Percentiles rank a stretch among this genome's conserved stretches.
These are phyloP conservation scores for Drosera capensis DNA, from an alignment of 148 eudicot species.

Conservation along the genomic window DNA sequence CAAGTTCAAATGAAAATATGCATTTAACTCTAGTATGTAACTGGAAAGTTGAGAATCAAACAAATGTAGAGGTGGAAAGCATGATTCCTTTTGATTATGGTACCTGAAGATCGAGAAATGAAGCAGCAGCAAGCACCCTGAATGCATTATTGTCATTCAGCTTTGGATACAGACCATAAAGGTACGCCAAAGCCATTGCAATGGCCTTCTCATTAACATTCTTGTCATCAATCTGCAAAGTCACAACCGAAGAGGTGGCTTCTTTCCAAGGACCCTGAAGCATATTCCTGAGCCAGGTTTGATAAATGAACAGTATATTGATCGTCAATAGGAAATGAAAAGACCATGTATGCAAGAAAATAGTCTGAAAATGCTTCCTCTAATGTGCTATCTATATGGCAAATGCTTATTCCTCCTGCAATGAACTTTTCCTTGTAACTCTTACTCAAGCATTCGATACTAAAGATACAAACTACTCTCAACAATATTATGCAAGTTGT, in stretches of 20 bases:
- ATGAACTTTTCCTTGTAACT: too few species aligned
- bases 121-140: conserved; percentile 97
- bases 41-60: too few species aligned
- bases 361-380: neutral
- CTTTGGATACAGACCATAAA: conserved; percentile 92
- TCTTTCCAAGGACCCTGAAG: conserved; percentile 99
- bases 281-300: conserved; percentile 60
- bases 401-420: too few species aligned
- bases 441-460: too few species aligned
- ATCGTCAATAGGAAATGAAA: neutral
- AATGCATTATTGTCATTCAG: conserved; percentile 86
- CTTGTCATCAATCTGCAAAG: conserved; percentile 79
- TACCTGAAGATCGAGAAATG: conserved; percentile 99
- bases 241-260: conserved; percentile 77
- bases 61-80: neutral
- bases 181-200: conserved; percentile 80
- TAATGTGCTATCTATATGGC: too few species aligned
- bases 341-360: neutral
- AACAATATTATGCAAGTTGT: neutral
- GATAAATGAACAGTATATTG: neutral
- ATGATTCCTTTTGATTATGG: conserved; percentile 2
- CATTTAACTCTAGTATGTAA: too few species aligned
- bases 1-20: too few species aligned
- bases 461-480: neutral
- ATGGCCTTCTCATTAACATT: conserved; percentile 87